Evolutionary conservation across 768 basidiomycete genomes (phyloP).

Genomic region (Leccinum uliginosum): DNA sequence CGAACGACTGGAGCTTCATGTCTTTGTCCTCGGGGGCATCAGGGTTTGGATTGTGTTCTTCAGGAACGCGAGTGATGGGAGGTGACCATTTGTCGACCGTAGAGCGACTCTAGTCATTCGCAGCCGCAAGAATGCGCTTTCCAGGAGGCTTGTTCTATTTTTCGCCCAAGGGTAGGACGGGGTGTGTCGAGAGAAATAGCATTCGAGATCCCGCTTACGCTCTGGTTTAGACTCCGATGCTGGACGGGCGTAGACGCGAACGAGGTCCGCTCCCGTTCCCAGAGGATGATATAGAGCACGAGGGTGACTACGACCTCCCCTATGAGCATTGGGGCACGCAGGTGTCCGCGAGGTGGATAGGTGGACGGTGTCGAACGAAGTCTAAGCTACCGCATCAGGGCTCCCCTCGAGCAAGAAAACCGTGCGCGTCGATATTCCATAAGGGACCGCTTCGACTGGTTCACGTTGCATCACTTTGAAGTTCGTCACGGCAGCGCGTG

Average conservation of each 20-base stretch:
- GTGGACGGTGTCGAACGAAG: conserved; percentile 6
- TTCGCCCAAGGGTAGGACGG: no score
- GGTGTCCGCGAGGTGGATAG: not conserved
- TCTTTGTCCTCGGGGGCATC: no score
- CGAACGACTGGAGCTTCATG: no score
- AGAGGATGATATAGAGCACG: no score
- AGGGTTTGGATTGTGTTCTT: no score
- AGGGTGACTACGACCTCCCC: conserved; percentile 19
- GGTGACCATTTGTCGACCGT: conserved; percentile 28
- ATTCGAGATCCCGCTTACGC: not conserved
- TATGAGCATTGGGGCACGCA: conserved; percentile 15
- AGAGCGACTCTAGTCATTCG: not conserved
- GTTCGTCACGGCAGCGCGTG: no score
- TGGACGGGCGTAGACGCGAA: not conserved
- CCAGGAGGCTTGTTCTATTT: no score
- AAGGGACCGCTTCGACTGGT: conserved; percentile 9
- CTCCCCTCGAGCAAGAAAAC: no score
- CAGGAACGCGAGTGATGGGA: conserved; percentile 33
- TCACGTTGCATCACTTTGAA: no score
- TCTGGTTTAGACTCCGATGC: not conserved
- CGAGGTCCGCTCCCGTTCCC: conserved; percentile 16
- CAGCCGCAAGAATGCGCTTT: no score
- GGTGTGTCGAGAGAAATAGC: no score
- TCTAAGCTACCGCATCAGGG: not conserved
- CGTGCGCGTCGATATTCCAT: not conserved